These are phyloP conservation scores for Rubroboletus pulcherrimus DNA, from an alignment of 768 basidiomycete genomes.

Conservation along the genomic window DNA sequence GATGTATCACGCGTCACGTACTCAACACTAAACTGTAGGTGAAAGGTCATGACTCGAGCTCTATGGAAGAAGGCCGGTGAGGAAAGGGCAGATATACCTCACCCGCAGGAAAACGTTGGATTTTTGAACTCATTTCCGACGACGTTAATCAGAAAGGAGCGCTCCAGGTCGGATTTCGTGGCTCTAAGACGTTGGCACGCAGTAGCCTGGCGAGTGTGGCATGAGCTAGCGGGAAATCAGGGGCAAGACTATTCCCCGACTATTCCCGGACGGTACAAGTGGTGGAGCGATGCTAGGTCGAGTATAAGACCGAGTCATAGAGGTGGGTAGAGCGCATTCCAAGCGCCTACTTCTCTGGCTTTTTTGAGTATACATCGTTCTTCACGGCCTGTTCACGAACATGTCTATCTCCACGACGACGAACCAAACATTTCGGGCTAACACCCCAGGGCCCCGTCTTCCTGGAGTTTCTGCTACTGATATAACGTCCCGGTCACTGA, in stretches of 20 bases:
- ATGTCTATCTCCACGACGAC: constrained; percentile 11
- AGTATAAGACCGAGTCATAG: constrained; percentile 18
- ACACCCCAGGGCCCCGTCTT: background rate
- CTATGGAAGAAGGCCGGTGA: constrained; percentile 1
- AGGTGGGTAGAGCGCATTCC: constrained; percentile 3
- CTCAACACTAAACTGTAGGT: constrained; percentile 4
- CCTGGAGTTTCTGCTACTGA: background rate
- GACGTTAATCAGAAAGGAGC: background rate
- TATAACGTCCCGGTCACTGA: background rate
- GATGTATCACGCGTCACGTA: background rate
- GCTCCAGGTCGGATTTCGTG: background rate
- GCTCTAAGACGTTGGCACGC: background rate
- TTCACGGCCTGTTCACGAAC: background rate
- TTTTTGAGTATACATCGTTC: constrained; percentile 5
- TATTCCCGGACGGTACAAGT: background rate
- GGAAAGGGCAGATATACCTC: constrained; percentile 17
- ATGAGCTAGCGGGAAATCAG: background rate
- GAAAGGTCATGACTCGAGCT: background rate
- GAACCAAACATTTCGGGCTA: background rate
- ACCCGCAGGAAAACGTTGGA: constrained; percentile 4
- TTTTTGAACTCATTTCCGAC: constrained; percentile 9
- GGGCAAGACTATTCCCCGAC: background rate
- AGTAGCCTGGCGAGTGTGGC: background rate
- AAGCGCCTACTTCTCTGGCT: background rate
- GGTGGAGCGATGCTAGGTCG: constrained; percentile 1